These are phyloP conservation scores for Geum urbanum DNA, from an alignment of 306 rosid genomes.

Conservation along the genomic window DNA sequence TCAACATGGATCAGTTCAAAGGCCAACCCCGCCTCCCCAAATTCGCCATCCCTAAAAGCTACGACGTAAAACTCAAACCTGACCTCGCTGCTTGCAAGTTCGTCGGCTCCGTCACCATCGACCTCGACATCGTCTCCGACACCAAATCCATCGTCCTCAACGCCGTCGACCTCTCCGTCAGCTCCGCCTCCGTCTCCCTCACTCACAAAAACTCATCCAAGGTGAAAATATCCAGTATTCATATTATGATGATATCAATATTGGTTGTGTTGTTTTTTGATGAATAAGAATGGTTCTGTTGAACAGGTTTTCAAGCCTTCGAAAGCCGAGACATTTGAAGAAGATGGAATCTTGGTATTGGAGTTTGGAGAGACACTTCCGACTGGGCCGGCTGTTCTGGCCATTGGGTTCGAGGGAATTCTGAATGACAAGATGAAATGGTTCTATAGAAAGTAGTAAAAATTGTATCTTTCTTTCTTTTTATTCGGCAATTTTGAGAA, in stretches of 20 bases:
- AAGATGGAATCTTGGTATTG: conserved; percentile 72
- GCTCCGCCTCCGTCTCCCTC: conserved; percentile 35
- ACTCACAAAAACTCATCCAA: conserved; percentile 35
- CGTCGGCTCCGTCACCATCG: conserved; percentile 61
- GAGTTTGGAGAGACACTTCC: conserved; percentile 60
- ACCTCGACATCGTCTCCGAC: conserved; percentile 17
- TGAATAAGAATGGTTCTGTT: neutral
- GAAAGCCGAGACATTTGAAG: conserved; percentile 50
- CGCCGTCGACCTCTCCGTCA: conserved; percentile 59
- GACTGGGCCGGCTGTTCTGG: conserved; percentile 57
- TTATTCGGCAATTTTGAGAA: too few relatives aligned
- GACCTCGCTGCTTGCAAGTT: conserved; percentile 68
- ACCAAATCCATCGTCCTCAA: conserved; percentile 20
- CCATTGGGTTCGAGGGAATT: conserved; percentile 62
- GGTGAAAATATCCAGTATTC: conserved; percentile 24
- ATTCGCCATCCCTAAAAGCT: conserved; percentile 79
- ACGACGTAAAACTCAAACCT: conserved; percentile 62
- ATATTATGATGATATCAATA: too few relatives aligned
- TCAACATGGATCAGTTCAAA: too few relatives aligned
- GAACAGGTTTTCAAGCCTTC: conserved; percentile 69
- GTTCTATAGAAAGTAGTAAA: conserved; percentile 63
- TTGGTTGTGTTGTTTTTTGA: neutral
- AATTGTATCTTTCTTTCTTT: neutral
- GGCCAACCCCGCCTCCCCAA: conserved; percentile 86
- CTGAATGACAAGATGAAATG: conserved; percentile 91